A percentile compares a stretch with the other conserved stretches of the same genome.
These are phyloP conservation scores for Austroboletus niveus DNA, from an alignment of 1,284 basidiomycete species.

Conservation along the genomic window DNA sequence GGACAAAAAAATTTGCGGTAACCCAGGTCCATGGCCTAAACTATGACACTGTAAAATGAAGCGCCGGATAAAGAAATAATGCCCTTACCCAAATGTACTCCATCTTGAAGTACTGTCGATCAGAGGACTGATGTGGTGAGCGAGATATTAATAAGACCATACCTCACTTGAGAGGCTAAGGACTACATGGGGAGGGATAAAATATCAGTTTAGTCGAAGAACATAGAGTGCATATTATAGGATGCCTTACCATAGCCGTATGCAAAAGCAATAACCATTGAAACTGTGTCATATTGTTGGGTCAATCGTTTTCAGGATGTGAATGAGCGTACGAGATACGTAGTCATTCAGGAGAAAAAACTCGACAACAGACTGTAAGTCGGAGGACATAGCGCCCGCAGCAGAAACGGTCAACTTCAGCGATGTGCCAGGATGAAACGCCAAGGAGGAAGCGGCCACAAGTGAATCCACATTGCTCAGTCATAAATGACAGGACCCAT, in stretches of 20 bases:
- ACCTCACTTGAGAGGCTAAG: constrained; percentile 4
- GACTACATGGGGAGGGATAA: background rate
- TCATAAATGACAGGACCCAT: no score
- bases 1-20: constrained; percentile 12
- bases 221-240: background rate
- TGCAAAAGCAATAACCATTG: background rate
- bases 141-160: constrained; percentile 6
- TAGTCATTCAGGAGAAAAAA: background rate
- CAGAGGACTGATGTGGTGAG: background rate
- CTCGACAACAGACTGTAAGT: background rate
- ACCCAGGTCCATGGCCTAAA: constrained; percentile 14
- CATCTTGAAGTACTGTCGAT: background rate
- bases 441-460: no score
- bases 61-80: no score
- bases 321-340: background rate
- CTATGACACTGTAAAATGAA: constrained; percentile 1
- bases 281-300: background rate
- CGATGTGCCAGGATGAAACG: no score
- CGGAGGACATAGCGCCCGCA: background rate
- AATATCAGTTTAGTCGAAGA: background rate
- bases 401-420: no score
- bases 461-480: no score
- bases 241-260: constrained; percentile 1
- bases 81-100: constrained; percentile 8
- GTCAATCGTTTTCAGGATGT: background rate